These are phyloP conservation scores for Peronospora farinosa DNA, from an alignment of 352 stramenopile species.

Conservation along the genomic window DNA sequence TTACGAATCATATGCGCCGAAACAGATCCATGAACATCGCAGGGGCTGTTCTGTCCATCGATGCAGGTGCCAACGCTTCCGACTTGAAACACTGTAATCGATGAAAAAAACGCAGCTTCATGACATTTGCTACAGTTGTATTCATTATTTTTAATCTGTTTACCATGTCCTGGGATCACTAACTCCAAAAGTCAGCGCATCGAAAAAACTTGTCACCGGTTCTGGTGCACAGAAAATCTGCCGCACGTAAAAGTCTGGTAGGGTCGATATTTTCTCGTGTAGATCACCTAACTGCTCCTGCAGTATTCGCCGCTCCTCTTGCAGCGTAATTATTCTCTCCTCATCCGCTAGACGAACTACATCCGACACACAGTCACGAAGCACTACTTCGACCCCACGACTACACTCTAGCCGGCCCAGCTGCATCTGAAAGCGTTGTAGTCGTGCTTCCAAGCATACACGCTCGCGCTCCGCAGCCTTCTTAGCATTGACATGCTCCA, in stretches of 20 bases:
- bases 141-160: slow-evolving; percentile 19
- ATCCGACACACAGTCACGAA: slow-evolving; percentile 51
- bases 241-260: slow-evolving; percentile 81
- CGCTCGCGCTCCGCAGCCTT: slow-evolving; percentile 30
- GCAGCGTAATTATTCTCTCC: slow-evolving; percentile 50
- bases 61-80: slow-evolving; percentile 31
- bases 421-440: slow-evolving; percentile 55
- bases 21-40: slow-evolving; percentile 78
- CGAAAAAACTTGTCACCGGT: slow-evolving; percentile 70
- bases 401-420: slow-evolving; percentile 42
- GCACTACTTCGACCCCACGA: slow-evolving; percentile 44
- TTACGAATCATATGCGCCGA: slow-evolving; percentile 40
- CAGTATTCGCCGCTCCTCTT: slow-evolving; percentile 66
- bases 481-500: slow-evolving; percentile 18
- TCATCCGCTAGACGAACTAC: slow-evolving; percentile 47
- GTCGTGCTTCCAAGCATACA: slow-evolving; percentile 28
- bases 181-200: slow-evolving; percentile 53
- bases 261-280: slow-evolving; percentile 75
- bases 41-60: slow-evolving; percentile 79
- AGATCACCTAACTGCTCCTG: slow-evolving; percentile 65
- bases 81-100: slow-evolving; percentile 42
- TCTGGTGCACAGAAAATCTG: slow-evolving; percentile 81
- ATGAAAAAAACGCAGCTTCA: slow-evolving; percentile 23
- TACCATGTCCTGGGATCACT: slow-evolving; percentile 29
- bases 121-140: slow-evolving; percentile 5